Evolutionary conservation across 225 moss, liverwort and hornwort genomes (phyloP), one percentile per base, ranked within the genome.

Genomic region (Marchantia paleacea): DNA sequence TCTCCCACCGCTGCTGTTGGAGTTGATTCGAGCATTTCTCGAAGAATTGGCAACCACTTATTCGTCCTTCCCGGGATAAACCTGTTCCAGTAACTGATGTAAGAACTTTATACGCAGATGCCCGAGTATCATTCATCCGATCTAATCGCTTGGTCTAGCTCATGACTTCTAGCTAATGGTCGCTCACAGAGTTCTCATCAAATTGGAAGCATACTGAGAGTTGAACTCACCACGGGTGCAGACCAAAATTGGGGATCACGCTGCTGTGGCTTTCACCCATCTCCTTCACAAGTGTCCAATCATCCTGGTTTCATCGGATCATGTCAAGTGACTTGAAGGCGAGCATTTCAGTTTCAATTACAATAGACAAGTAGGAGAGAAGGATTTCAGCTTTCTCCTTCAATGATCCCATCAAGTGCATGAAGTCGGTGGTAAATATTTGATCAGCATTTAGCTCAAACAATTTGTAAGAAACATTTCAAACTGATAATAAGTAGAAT

Each of bases 1-100:
- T 99, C 97, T 39, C 97, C 97, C 52, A 99, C 86, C 52, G 92
- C 93, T 12, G 97, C 90, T 52, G 89, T 73, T 72, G 95, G 97
- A 24, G 85, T 85, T 47, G 80, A 78, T 61, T 91, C 85, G 39
- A 99, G 90, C 85, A 92, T 88, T 52, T 83, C 76, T 70, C 82
- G 85, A 0, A 99, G 88, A 10, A 39, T 87, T 26, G 85, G 54
- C 60, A 92, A 85, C 97, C 97, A 99, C n/a, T 92, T 86, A 22
- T 82, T 57, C 18, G 95, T 91, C 70, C 95, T 74, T 55, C 90
- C 85, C 4, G 89, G 88, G 68, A 94, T 88, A 29, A 73, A 95
- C 89, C 89, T 89, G 64, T 52, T 12, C 61, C 80, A 75, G 55
- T 12, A 3, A 4, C 39, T 76, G 26, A 60, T 22, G 60, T 60